Conservation (phyloP, 768 basidiomycete genomes). For the Trametes punicea region DNA sequence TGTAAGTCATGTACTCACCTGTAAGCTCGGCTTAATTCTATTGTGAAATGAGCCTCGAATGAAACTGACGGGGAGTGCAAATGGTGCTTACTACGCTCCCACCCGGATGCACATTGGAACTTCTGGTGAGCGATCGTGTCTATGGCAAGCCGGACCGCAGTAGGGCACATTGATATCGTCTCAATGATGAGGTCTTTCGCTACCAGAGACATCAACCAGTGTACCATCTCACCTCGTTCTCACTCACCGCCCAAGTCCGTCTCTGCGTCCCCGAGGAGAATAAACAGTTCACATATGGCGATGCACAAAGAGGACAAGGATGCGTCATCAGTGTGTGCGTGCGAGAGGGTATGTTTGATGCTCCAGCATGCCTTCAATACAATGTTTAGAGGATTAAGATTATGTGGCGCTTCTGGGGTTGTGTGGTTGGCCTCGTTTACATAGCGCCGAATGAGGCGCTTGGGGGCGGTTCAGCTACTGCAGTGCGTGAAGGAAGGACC, state of each 20-base stretch:
- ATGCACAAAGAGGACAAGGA: neutral
- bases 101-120: neutral
- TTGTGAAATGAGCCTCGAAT: neutral
- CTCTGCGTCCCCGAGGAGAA: conserved; percentile 4
- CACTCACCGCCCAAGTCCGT: conserved; percentile 13
- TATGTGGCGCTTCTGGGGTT: neutral
- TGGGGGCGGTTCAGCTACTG: neutral
- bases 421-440: neutral
- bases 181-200: conserved; percentile 22
- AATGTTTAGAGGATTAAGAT: neutral
- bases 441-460: neutral
- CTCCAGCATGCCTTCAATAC: conserved; percentile 13
- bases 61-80: neutral
- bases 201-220: conserved; percentile 20
- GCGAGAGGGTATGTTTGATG: conserved; percentile 1
- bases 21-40: neutral
- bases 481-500: too few relatives aligned
- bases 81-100: conserved; percentile 19
- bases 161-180: neutral
- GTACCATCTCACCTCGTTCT: neutral
- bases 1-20: neutral
- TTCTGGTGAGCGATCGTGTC: neutral
- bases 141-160: neutral
- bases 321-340: neutral
- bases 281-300: conserved; percentile 12